Conservation (phyloP, 495 filamentous ascomycete species). For the Penicillium coffeae region DNA sequence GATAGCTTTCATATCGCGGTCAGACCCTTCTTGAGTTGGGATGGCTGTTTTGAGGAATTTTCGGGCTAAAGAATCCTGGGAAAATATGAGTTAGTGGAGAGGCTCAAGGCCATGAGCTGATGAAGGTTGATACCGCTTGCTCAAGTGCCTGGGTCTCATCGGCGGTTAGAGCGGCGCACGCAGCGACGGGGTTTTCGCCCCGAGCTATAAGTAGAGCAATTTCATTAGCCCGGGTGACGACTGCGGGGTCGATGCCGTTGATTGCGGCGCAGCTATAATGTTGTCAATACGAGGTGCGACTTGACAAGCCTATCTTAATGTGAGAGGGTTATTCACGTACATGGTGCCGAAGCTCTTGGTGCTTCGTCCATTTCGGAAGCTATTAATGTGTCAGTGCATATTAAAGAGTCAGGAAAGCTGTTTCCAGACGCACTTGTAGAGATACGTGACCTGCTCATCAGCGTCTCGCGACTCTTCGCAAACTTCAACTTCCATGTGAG, state of each 20-base stretch:
- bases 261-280: slow-evolving; percentile 65
- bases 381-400: slow-evolving; percentile 18
- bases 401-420: neutral
- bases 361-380: slow-evolving; percentile 62
- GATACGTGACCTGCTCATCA: slow-evolving; percentile 77
- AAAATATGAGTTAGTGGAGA: slow-evolving; percentile 5
- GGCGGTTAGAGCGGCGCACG: slow-evolving; percentile 60
- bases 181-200: slow-evolving; percentile 71
- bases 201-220: slow-evolving; percentile 64
- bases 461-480: slow-evolving; percentile 56
- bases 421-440: slow-evolving; percentile 61
- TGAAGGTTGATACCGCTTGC: slow-evolving; percentile 47
- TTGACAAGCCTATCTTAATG: too few relatives aligned
- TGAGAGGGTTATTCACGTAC: too few relatives aligned
- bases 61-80: slow-evolving; percentile 33
- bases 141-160: slow-evolving; percentile 59
- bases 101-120: neutral
- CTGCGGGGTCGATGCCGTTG: slow-evolving; percentile 69
- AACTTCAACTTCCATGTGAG: slow-evolving; percentile 83
- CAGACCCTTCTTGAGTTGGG: slow-evolving; percentile 5
- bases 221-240: slow-evolving; percentile 74
- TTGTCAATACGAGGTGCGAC: neutral
- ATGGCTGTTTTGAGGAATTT: slow-evolving; percentile 32
- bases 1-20: slow-evolving; percentile 8
- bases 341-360: slow-evolving; percentile 79